Conservation (phyloP, 225 moss, liverwort and hornwort species). For the Marchantia polymorpha region DNA sequence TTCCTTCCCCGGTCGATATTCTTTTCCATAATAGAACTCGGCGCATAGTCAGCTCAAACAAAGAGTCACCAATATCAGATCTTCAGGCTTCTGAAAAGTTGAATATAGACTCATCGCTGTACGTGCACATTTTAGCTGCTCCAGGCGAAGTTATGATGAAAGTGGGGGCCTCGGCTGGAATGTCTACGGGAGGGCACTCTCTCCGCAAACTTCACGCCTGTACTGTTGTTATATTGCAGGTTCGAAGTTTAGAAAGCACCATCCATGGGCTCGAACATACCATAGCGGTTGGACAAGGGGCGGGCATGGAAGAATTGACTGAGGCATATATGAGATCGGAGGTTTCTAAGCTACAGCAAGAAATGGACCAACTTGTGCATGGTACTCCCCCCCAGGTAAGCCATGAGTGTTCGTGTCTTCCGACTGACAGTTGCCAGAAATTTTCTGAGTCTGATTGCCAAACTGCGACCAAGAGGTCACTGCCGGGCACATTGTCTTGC, state of each 20-base stretch:
- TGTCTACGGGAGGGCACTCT: background rate
- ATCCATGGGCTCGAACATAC: conserved; percentile 81
- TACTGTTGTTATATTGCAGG: conserved; percentile 38
- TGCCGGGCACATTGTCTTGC: no score
- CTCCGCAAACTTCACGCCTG: background rate
- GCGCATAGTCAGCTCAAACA: background rate
- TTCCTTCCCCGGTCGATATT: no score
- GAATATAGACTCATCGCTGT: no score
- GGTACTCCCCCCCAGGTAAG: conserved; percentile 74
- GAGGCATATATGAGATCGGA: conserved; percentile 86
- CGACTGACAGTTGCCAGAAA: no score
- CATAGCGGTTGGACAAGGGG: conserved; percentile 71
- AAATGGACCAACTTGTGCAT: conserved; percentile 86
- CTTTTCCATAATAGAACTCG: no score
- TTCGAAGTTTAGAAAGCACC: conserved; percentile 84
- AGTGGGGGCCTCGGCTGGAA: no score
- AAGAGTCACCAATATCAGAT: background rate
- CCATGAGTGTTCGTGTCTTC: background rate
- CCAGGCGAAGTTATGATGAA: no score
- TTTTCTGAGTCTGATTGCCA: no score
- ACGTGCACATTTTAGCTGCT: no score
- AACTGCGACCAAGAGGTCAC: no score
- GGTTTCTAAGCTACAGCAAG: conserved; percentile 76
- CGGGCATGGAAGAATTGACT: conserved; percentile 69
- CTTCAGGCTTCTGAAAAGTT: no score